Evolutionary conservation across 331 rosid genomes (phyloP).

Genomic region (Erythrophleum ivorense): DNA sequence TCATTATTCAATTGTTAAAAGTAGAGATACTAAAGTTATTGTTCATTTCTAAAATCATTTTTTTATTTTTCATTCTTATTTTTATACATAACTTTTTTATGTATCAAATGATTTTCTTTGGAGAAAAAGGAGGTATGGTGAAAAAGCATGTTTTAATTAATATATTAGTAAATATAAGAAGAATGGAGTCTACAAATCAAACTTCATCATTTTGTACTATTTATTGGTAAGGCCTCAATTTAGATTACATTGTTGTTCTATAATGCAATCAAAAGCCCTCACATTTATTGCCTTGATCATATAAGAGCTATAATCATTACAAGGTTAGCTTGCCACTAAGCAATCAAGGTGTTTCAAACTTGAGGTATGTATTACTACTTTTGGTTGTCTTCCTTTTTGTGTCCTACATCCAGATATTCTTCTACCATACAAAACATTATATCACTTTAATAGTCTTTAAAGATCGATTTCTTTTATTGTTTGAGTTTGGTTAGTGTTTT

Average conservation of each 20-base stretch:
- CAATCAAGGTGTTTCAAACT: slow-evolving; percentile 98
- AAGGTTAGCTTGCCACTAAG: slow-evolving; percentile 91
- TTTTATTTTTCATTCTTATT: too few relatives aligned
- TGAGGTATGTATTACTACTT: slow-evolving; percentile 65
- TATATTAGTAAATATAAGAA: background rate
- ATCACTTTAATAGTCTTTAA: background rate
- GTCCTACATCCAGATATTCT: background rate
- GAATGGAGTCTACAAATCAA: slow-evolving; percentile 10
- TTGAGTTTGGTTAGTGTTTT: background rate
- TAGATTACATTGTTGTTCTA: background rate
- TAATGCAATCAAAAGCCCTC: slow-evolving; percentile 33
- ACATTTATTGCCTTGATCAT: slow-evolving; percentile 27
- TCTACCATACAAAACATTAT: background rate
- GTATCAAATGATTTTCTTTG: too few relatives aligned
- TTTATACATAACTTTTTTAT: too few relatives aligned
- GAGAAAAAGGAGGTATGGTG: background rate
- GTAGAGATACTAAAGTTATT: too few relatives aligned
- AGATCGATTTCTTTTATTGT: background rate
- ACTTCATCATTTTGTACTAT: background rate
- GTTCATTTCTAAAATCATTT: too few relatives aligned
- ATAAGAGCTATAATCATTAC: slow-evolving; percentile 96
- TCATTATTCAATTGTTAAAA: too few relatives aligned
- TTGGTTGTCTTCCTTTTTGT: slow-evolving; percentile 20
- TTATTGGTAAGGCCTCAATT: background rate
- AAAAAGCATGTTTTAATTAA: background rate